phyloP scores from a whole-genome alignment of 306 rosid genomes.

The Arachis hypogaea region DNA sequence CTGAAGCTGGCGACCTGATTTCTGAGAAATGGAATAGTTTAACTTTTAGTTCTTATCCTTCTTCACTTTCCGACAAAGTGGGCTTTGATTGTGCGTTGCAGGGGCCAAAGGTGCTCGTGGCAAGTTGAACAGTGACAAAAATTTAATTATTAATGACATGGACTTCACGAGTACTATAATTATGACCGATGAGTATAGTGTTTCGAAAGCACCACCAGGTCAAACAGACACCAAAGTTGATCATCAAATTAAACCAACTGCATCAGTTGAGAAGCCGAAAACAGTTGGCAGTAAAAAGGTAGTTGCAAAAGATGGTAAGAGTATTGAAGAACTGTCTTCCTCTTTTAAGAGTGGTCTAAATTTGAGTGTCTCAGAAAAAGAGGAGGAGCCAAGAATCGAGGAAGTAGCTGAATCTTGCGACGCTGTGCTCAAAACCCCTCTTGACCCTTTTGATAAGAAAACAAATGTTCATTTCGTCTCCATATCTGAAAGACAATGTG shows the following conservation, averaged over 20 bases:
- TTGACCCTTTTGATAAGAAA: slow-evolving; percentile 32
- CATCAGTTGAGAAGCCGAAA: slow-evolving; percentile 37
- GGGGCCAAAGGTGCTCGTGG: slow-evolving; percentile 58
- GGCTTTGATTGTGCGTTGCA: slow-evolving; percentile 59
- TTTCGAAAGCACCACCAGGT: slow-evolving; percentile 63
- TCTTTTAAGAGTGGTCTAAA: slow-evolving; percentile 47
- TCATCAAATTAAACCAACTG: slow-evolving; percentile 40
- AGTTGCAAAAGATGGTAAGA: slow-evolving; percentile 32
- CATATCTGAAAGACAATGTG: slow-evolving; percentile 46
- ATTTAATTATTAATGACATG: slow-evolving; percentile 52
- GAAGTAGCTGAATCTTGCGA: slow-evolving; percentile 46
- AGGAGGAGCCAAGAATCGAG: slow-evolving; percentile 21
- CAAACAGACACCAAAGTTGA: slow-evolving; percentile 43
- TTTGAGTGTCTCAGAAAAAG: slow-evolving; percentile 39
- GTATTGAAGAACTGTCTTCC: slow-evolving; percentile 50
- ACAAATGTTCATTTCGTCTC: slow-evolving; percentile 41
- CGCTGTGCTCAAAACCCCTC: slow-evolving; percentile 50
- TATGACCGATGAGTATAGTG: slow-evolving; percentile 74
- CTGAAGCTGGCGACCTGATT: slow-evolving; percentile 32
- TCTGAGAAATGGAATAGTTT: slow-evolving; percentile 36
- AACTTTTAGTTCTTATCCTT: slow-evolving; percentile 20
- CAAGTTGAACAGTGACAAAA: slow-evolving; percentile 39
- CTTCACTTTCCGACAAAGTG: slow-evolving; percentile 44
- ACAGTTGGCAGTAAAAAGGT: slow-evolving; percentile 26
- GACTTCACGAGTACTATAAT: slow-evolving; percentile 71